These are phyloP conservation scores for Fusarium nelsonii DNA, from an alignment of 2,329 filamentous ascomycete species.

Conservation along the genomic window DNA sequence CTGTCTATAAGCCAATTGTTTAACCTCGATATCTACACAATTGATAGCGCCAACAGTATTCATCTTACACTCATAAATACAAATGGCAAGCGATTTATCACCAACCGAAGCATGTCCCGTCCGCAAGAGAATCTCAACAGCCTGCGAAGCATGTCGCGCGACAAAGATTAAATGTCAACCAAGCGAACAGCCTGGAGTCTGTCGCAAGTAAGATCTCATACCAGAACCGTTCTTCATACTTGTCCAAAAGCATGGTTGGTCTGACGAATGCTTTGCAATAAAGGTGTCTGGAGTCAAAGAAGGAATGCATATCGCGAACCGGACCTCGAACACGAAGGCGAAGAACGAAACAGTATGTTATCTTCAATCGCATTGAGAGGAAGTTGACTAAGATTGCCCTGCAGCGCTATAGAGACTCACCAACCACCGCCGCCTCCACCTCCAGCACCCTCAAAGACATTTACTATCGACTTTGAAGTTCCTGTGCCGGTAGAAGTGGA, in stretches of 20 bases:
- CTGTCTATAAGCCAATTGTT: background rate
- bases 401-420: slow-evolving; percentile 39
- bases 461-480: slow-evolving; percentile 66
- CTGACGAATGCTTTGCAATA: slow-evolving; percentile 3
- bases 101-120: slow-evolving; percentile 17
- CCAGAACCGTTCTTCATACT: background rate
- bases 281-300: slow-evolving; percentile 66
- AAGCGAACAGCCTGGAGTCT: slow-evolving; percentile 61
- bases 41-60: background rate
- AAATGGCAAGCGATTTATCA: slow-evolving; percentile 33
- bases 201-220: slow-evolving; percentile 60
- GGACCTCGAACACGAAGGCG: slow-evolving; percentile 64
- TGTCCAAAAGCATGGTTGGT: background rate
- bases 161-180: slow-evolving; percentile 67
- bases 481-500: slow-evolving; percentile 54
- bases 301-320: slow-evolving; percentile 65
- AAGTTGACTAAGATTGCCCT: background rate
- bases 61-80: background rate
- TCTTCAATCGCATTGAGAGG: background rate
- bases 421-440: slow-evolving; percentile 46
- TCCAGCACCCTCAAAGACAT: slow-evolving; percentile 61
- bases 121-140: slow-evolving; percentile 54
- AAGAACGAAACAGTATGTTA: slow-evolving; percentile 56
- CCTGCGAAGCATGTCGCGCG: slow-evolving; percentile 66
- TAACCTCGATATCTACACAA: background rate